Conservation (phyloP, 2,329 filamentous ascomycete species). For the Fusarium xyrophilum region DNA sequence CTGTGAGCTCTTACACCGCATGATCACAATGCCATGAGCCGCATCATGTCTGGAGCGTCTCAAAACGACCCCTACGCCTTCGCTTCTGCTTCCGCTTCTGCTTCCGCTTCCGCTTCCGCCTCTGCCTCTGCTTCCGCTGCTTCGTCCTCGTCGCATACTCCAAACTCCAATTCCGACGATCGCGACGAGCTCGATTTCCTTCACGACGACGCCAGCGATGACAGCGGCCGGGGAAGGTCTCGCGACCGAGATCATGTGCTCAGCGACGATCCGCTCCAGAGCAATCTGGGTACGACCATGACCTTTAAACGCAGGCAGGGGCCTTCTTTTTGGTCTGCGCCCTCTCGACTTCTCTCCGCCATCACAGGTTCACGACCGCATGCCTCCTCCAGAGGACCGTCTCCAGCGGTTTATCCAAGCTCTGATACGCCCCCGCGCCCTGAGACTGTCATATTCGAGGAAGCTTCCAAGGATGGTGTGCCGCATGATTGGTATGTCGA, state of each 20-base stretch:
- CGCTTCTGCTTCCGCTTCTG: conserved; percentile 45
- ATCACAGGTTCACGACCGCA: conserved; percentile 46
- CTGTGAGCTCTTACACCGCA: conserved; percentile 33
- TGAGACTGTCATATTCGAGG: conserved; percentile 26
- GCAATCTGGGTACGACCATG: conserved; percentile 58
- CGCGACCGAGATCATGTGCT: conserved; percentile 49
- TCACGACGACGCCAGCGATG: conserved; percentile 41
- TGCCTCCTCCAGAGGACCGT: conserved; percentile 26
- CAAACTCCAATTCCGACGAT: conserved; percentile 46
- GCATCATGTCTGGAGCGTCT: conserved; percentile 52
- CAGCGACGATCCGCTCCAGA: conserved; percentile 62
- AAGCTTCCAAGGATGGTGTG: conserved; percentile 54
- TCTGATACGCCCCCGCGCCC: conserved; percentile 17
- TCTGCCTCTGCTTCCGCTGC: conserved; percentile 31
- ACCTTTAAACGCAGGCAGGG: conserved; percentile 77
- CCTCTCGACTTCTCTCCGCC: conserved; percentile 57
- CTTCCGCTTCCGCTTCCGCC: conserved; percentile 42
- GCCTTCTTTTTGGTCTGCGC: conserved; percentile 54
- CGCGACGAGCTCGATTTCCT: conserved; percentile 58
- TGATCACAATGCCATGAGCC: conserved; percentile 50
- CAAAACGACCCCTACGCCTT: conserved; percentile 47
- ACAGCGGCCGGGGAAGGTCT: conserved; percentile 22
- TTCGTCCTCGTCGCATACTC: conserved; percentile 43
- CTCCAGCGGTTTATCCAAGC: conserved; percentile 26
- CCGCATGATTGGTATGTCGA: conserved; percentile 86